Conservation (phyloP, 1,284 basidiomycete genomes). For the Trametes versicolor region DNA sequence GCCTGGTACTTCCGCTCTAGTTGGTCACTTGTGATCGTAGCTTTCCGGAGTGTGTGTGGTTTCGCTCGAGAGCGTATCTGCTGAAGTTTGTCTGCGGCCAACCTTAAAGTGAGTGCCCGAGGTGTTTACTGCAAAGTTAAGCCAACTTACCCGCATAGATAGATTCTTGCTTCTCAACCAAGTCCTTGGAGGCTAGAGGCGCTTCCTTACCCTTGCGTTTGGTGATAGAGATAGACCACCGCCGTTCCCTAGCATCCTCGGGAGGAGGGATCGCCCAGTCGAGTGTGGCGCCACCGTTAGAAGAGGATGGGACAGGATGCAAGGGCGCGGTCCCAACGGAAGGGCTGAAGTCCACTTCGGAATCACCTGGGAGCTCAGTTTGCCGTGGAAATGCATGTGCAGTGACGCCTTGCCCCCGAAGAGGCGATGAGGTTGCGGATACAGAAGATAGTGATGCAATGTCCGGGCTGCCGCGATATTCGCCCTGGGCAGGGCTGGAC, state of each 20-base stretch:
- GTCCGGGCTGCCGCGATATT: constrained; percentile 38
- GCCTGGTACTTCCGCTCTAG: constrained; percentile 68
- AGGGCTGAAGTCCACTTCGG: constrained; percentile 79
- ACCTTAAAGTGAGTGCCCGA: neutral
- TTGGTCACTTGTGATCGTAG: constrained; percentile 72
- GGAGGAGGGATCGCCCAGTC: constrained; percentile 68
- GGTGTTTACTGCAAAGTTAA: neutral
- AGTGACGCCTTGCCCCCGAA: constrained; percentile 26
- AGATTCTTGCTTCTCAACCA: constrained; percentile 49
- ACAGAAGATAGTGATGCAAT: constrained; percentile 44
- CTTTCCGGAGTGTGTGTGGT: constrained; percentile 66
- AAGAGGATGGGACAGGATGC: constrained; percentile 71
- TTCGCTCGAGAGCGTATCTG: constrained; percentile 61
- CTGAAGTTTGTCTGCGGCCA: constrained; percentile 63
- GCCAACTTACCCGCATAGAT: constrained; percentile 39
- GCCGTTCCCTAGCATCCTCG: constrained; percentile 68
- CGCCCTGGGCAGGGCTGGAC: constrained; percentile 41
- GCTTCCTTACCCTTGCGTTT: constrained; percentile 69
- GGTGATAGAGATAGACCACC: constrained; percentile 66
- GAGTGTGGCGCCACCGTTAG: constrained; percentile 71
- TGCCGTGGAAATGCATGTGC: constrained; percentile 30
- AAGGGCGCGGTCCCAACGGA: constrained; percentile 55
- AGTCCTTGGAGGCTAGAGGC: constrained; percentile 48
- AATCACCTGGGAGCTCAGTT: constrained; percentile 41
- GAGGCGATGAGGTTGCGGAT: constrained; percentile 49